Conservation (phyloP, 164 flowering plant genomes). For the Macadamia integrifolia region DNA sequence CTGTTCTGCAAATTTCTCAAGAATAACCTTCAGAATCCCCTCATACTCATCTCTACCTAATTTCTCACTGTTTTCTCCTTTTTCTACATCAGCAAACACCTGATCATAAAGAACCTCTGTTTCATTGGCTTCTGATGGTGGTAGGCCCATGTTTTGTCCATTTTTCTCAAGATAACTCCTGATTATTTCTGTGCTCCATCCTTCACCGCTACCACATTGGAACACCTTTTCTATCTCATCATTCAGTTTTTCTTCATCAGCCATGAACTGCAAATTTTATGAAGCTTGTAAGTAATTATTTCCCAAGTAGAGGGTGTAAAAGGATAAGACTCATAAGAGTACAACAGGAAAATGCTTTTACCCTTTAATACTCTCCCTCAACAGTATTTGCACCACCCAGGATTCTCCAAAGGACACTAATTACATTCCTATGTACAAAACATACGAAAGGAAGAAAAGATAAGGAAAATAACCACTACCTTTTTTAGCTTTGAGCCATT, state of each 20-base stretch:
- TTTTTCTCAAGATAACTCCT: conserved; percentile 42
- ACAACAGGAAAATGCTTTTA: neutral
- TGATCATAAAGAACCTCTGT: conserved; percentile 41
- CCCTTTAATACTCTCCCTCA: neutral
- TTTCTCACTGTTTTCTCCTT: conserved; percentile 13
- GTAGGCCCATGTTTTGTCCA: conserved; percentile 43
- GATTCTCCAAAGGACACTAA: neutral
- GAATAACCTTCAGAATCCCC: conserved; percentile 38
- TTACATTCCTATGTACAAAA: neutral
- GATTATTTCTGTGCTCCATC: conserved; percentile 21
- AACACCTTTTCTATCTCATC: conserved; percentile 28
- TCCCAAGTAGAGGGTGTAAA: conserved; percentile 1
- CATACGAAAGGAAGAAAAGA: neutral
- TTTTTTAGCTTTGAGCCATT: conserved; percentile 60
- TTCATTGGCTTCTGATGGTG: conserved; percentile 46
- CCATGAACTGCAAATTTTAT: conserved; percentile 42
- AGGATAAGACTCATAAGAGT: neutral
- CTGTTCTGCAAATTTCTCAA: conserved; percentile 42
- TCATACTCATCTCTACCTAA: conserved; percentile 25
- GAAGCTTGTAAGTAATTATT: conserved; percentile 3
- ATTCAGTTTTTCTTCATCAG: conserved; percentile 38
- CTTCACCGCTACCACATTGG: conserved; percentile 7
- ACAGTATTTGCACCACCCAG: neutral
- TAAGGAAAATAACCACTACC: conserved; percentile 26
- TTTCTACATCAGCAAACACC: conserved; percentile 38